These are phyloP conservation scores for Gastrolobium bilobum DNA, from an alignment of 306 rosid species.

Conservation along the genomic window DNA sequence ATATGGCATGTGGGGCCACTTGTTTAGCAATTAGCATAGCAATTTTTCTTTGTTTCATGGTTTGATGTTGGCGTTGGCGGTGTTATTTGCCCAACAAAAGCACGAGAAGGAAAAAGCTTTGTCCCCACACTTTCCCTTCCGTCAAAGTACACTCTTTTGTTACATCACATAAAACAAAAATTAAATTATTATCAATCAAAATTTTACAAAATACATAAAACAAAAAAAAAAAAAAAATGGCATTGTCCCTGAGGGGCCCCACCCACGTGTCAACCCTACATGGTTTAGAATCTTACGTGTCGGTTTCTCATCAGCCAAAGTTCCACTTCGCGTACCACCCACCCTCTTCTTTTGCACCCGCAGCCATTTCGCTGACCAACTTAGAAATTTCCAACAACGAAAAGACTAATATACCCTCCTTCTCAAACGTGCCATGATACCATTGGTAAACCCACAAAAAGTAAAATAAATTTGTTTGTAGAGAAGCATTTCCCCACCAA, in stretches of 20 bases:
- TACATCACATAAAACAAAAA: background rate
- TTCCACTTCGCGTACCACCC: slow-evolving; percentile 52
- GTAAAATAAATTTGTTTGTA: background rate
- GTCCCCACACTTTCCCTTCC: slow-evolving; percentile 49
- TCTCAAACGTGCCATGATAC: background rate
- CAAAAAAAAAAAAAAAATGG: background rate
- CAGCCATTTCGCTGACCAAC: slow-evolving; percentile 31
- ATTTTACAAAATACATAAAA: background rate
- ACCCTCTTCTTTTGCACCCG: slow-evolving; percentile 44
- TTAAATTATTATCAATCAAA: background rate
- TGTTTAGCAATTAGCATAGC: background rate
- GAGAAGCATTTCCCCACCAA: background rate
- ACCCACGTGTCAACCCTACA: slow-evolving; percentile 45
- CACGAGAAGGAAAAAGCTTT: slow-evolving; percentile 49
- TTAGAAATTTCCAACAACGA: background rate
- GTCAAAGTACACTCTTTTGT: background rate
- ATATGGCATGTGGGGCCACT: slow-evolving; percentile 1
- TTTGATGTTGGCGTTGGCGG: background rate
- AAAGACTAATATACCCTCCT: slow-evolving; percentile 31
- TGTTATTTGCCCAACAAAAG: slow-evolving; percentile 57
- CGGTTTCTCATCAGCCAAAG: slow-evolving; percentile 38
- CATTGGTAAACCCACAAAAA: background rate
- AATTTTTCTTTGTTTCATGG: background rate
- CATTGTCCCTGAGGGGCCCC: background rate
- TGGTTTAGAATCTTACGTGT: slow-evolving; percentile 29